A percentile compares a stretch with the other conserved stretches of the same genome.
phyloP scores from a whole-genome alignment of 306 rosid species.

The Pterocarpus santalinus region DNA sequence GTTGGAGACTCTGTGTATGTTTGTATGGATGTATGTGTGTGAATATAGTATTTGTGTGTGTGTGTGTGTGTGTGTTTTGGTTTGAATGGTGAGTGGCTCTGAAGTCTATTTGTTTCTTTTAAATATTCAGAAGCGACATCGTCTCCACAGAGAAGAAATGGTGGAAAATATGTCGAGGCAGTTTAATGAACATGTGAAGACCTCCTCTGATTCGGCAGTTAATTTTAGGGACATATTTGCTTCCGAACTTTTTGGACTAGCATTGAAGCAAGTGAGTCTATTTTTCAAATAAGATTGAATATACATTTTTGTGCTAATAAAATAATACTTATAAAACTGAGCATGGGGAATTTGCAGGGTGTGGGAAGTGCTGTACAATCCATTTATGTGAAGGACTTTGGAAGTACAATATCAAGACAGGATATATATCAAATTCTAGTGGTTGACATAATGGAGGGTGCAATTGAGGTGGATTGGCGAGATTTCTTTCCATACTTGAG shows the following conservation, averaged over 20 bases:
- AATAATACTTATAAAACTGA: neutral
- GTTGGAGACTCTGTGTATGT: neutral
- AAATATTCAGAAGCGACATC: slow-evolving; percentile 75
- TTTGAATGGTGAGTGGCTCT: slow-evolving; percentile 1
- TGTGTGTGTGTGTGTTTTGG: neutral
- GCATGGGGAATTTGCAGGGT: slow-evolving; percentile 58
- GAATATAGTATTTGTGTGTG: too few relatives aligned
- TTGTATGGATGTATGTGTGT: neutral
- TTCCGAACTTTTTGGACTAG: slow-evolving; percentile 73
- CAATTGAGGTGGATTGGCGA: slow-evolving; percentile 97
- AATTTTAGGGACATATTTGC: slow-evolving; percentile 74
- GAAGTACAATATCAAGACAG: slow-evolving; percentile 56
- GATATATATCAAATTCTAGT: slow-evolving; percentile 74
- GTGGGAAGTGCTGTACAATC: slow-evolving; percentile 70
- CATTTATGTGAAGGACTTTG: slow-evolving; percentile 76
- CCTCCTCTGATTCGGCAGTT: slow-evolving; percentile 57
- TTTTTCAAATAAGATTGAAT: neutral
- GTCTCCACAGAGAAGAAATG: slow-evolving; percentile 68
- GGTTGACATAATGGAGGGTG: slow-evolving; percentile 85
- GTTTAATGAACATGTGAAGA: slow-evolving; percentile 60
- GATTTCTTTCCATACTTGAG: slow-evolving; percentile 93
- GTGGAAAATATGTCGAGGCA: slow-evolving; percentile 59
- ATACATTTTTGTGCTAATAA: neutral
- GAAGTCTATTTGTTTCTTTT: neutral
- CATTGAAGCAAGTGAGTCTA: slow-evolving; percentile 80